Base-by-base conservation (phyloP, 495 filamentous ascomycete species). In the Chaetomidium leptoderma region DNA sequence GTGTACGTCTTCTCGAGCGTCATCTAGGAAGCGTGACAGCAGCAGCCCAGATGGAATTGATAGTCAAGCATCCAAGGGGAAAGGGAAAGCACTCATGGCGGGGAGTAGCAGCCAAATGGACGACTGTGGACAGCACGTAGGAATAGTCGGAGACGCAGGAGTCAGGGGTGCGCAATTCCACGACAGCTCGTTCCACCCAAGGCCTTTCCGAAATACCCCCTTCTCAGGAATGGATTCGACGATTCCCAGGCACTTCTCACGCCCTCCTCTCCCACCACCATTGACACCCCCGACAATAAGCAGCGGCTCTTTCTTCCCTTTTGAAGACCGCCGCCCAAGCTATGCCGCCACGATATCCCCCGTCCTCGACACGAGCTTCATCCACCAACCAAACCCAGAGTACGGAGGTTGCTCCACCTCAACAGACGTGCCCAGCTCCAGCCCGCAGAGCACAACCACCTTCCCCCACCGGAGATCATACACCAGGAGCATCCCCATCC, bases 391-490 rank as follows among this genome's bases (percentile, higher is more conserved):
- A 2, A 74, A 75, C 30, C 73, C 71, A 10, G 71, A 76, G 52
- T 72, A 74, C 54, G 65, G 61, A 27, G 64, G 63, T 24, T 57
- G 51, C 26, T 70, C 75, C 0, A 70, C 65, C 1, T 70, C 73
- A 0, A 59, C 64, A 5, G 59, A 61, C 42, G 43, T 64, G 13
- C 56, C 47, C 33, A 57, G 61, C 42, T 63, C 68, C 3, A 70
- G 65, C 47, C 63, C 63, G 45, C 58, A 55, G 37, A 64, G 59
- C 44, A 62, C 66, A 19, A 64, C 66, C 6, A 63, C 66, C 0
- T 68, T 66, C 27, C 66, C 73, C 11, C 65, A 69, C 19, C 67
- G 70, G n/a, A 67, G 68, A 58, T 76, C 75, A 4, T 79, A 77
- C 62, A 72, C 70, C 44, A 77, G 63, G 58, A 70, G 63, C 32